Evolutionary conservation across 495 filamentous ascomycete genomes (phyloP).

Genomic region (Penicillium ochrochloron): DNA sequence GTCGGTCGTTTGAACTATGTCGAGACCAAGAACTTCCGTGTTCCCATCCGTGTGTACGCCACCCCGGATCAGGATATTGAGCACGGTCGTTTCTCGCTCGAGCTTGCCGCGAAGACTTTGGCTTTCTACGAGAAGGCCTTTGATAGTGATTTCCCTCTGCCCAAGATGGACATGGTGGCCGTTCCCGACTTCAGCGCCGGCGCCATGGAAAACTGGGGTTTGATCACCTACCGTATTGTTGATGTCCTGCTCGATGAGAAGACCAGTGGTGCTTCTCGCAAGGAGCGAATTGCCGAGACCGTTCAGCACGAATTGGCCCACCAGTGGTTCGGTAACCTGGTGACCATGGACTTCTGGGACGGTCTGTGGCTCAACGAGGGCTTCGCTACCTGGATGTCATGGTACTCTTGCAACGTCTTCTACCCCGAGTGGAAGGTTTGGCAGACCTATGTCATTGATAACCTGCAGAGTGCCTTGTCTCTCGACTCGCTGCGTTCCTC

Average conservation of each 20-base stretch:
- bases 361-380: conserved; percentile 98
- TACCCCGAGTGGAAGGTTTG: conserved; percentile 99
- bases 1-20: conserved; percentile 68
- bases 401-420: conserved; percentile 68
- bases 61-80: conserved; percentile 68
- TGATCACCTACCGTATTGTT: conserved; percentile 92
- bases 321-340: conserved; percentile 98
- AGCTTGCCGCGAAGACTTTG: conserved; percentile 62
- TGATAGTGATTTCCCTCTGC: conserved; percentile 56
- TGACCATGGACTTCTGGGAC: conserved; percentile 99
- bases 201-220: conserved; percentile 99
- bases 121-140: conserved; percentile 62
- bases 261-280: conserved; percentile 85
- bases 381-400: conserved; percentile 89
- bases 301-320: conserved; percentile 98
- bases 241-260: conserved; percentile 92
- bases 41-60: conserved; percentile 67
- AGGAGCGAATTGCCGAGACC: conserved; percentile 90
- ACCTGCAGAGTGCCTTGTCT: conserved; percentile 81
- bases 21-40: conserved; percentile 66
- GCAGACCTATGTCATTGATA: conserved; percentile 91
- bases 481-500: conserved; percentile 92
- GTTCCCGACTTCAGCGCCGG: conserved; percentile 93
- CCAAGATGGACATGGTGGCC: conserved; percentile 99
- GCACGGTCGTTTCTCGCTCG: conserved; percentile 66